Evolutionary conservation across 306 rosid genomes (phyloP).

Genomic region (Quercus parvula): DNA sequence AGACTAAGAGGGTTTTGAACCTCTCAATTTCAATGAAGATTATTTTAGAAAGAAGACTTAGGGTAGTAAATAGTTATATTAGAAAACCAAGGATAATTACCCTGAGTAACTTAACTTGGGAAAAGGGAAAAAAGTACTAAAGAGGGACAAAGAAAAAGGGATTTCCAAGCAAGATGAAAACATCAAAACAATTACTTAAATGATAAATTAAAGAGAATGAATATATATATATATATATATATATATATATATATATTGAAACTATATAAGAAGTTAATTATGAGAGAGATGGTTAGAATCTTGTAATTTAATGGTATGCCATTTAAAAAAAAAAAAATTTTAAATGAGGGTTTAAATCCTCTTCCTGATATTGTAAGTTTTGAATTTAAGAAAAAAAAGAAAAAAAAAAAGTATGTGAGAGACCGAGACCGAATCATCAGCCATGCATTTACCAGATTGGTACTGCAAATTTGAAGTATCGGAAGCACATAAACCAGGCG

Average conservation of each 20-base stretch:
- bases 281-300: too few species aligned
- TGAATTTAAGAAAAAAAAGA: not conserved
- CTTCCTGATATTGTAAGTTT: too few species aligned
- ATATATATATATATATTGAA: not conserved
- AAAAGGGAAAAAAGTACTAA: not conserved
- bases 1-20: not conserved
- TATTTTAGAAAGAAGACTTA: not conserved
- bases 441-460: slow-evolving; percentile 61
- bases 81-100: not conserved
- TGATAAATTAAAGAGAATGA: not conserved
- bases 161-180: not conserved
- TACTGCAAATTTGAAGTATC: slow-evolving; percentile 42
- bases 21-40: not conserved
- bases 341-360: too few species aligned
- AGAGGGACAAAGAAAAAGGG: not conserved
- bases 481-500: slow-evolving; percentile 42
- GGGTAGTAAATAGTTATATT: not conserved
- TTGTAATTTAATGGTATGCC: too few species aligned
- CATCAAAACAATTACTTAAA: not conserved
- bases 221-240: not conserved
- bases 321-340: too few species aligned
- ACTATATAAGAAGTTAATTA: too few species aligned
- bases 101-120: not conserved
- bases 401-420: not conserved
- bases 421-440: not conserved